A percentile compares a stretch with the other conserved stretches of the same genome.
phyloP scores from a whole-genome alignment of 2,329 filamentous ascomycete species.

The Phialophora verrucosa region DNA sequence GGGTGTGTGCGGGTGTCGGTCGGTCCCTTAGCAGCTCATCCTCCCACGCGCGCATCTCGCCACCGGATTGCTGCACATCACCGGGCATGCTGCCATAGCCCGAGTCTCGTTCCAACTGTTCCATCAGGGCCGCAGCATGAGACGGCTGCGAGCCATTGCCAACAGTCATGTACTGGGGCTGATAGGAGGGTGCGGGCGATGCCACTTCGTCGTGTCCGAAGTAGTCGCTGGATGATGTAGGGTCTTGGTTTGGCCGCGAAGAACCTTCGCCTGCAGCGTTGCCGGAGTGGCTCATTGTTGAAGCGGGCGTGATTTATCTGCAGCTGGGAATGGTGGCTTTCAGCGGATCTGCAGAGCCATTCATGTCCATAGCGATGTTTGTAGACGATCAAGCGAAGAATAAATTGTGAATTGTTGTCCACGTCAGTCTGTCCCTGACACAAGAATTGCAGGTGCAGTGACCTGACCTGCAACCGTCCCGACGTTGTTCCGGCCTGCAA shows the following conservation, averaged over 20 bases:
- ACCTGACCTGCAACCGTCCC: background rate
- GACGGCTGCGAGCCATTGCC: conserved; percentile 81
- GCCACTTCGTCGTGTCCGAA: conserved; percentile 26
- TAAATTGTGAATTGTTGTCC: conserved; percentile 2
- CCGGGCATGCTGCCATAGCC: conserved; percentile 83
- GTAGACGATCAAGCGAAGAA: background rate
- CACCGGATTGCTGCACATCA: conserved; percentile 59
- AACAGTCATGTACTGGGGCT: conserved; percentile 82
- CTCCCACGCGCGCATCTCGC: conserved; percentile 58
- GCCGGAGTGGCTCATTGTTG: conserved; percentile 31
- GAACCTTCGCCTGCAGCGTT: conserved; percentile 20
- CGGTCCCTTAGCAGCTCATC: conserved; percentile 62
- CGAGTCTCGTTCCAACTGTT: conserved; percentile 83
- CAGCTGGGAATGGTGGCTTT: background rate
- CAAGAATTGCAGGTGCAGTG: conserved; percentile 13
- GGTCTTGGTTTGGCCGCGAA: conserved; percentile 19
- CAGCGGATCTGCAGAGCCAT: conserved; percentile 8
- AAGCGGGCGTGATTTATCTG: conserved; percentile 14
- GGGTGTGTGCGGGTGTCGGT: conserved; percentile 62
- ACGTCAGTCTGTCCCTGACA: background rate
- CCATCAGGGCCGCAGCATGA: conserved; percentile 79
- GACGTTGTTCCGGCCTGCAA: conserved; percentile 15
- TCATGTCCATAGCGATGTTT: conserved; percentile 20
- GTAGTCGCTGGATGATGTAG: conserved; percentile 2
- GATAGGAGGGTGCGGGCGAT: conserved; percentile 28